Percentiles rank a stretch among this genome's conserved stretches.
Conservation (phyloP, 768 basidiomycete species). For the Pisolithus tinctorius region DNA sequence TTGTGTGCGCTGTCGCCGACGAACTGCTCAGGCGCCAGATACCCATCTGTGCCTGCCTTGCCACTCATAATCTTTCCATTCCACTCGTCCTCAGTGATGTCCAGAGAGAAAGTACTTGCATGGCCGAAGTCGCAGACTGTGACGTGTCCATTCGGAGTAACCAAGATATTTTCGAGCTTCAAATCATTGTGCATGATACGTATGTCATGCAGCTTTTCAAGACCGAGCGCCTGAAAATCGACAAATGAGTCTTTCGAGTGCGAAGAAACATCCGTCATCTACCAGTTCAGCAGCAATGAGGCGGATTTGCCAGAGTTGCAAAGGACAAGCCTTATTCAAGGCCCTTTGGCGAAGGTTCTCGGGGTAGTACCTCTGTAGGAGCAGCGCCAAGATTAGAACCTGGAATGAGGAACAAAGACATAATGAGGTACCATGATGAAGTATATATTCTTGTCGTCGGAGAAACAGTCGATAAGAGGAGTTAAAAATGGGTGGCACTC, state of each 20-base stretch:
- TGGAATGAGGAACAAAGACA: background rate
- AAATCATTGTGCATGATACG: conserved; percentile 43
- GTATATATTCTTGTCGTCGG: conserved; percentile 8
- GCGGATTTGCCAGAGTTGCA: conserved; percentile 7
- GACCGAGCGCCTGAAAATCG: conserved; percentile 2
- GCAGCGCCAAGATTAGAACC: background rate
- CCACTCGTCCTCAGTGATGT: conserved; percentile 1
- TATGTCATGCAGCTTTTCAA: conserved; percentile 8
- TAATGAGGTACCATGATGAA: conserved; percentile 8
- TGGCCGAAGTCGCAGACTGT: conserved; percentile 14
- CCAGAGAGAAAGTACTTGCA: conserved; percentile 5
- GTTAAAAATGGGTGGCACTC: conserved; percentile 5
- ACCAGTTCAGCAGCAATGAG: conserved; percentile 13
- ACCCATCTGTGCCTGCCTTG: conserved; percentile 33
- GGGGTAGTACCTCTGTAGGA: conserved; percentile 7
- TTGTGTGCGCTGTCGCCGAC: conserved; percentile 29
- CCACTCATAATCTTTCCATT: background rate
- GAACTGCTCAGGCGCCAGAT: conserved; percentile 39
- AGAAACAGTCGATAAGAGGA: conserved; percentile 8
- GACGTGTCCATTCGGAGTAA: conserved; percentile 21
- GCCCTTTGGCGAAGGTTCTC: conserved; percentile 6
- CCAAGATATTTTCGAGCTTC: conserved; percentile 47
- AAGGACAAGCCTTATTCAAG: background rate
- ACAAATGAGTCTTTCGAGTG: background rate
- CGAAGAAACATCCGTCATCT: background rate